Conservation (phyloP, 2,329 filamentous ascomycete species). For the Trichoderma citrinoviride region DNA sequence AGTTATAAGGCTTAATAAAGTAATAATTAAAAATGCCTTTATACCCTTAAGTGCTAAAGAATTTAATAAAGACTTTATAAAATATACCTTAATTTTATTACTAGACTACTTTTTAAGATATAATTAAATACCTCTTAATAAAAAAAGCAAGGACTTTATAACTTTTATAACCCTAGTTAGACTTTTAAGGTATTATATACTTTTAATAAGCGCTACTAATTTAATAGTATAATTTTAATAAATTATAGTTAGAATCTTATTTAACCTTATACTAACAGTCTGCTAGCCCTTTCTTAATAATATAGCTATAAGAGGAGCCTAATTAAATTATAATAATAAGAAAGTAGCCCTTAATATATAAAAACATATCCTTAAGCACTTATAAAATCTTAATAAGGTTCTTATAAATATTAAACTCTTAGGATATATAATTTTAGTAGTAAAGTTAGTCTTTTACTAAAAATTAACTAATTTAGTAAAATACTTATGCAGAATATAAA, state of each 20-base stretch:
- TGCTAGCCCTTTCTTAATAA: background rate
- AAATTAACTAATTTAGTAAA: background rate
- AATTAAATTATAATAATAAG: background rate
- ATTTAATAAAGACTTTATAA: no score
- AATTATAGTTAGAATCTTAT: background rate
- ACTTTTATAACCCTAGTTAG: no score
- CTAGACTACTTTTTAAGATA: no score
- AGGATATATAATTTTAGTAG: background rate
- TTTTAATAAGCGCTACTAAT: no score
- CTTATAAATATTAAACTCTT: background rate
- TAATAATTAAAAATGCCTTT: no score
- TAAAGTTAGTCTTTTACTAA: background rate
- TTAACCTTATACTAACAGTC: background rate
- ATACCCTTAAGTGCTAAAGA: no score
- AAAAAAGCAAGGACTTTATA: no score
- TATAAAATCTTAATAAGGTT: background rate
- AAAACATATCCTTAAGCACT: background rate
- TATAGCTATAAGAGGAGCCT: background rate
- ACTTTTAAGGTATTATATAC: no score
- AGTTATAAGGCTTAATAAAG: no score
- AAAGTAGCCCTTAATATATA: background rate
- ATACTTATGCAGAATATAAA: background rate
- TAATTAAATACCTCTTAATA: no score
- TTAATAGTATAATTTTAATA: background rate
- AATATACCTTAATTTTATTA: no score